A percentile compares a stretch with the other conserved stretches of the same genome.
These are phyloP conservation scores for Eimeria tenella DNA, from an alignment of 169 alveolate species.

Conservation along the genomic window DNA sequence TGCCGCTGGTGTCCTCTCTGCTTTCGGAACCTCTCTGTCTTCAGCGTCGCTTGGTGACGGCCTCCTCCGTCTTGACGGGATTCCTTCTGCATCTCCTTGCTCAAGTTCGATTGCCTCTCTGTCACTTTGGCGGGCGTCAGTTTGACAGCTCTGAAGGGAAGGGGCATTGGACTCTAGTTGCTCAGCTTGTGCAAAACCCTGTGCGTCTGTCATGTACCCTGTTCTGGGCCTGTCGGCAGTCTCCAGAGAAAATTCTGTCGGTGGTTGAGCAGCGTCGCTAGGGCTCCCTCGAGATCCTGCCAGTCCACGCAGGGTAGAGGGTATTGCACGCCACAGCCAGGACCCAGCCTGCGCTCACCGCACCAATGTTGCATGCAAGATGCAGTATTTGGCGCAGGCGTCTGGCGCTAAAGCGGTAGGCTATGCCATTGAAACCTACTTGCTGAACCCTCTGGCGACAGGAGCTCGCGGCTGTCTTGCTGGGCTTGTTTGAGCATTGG, in stretches of 20 bases:
- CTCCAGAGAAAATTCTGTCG: background rate
- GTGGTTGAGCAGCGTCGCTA: background rate
- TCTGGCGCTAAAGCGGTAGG: background rate
- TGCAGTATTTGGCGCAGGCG: background rate
- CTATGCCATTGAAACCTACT: background rate
- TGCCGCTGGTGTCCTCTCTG: slow-evolving; percentile 15
- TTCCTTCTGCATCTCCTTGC: background rate
- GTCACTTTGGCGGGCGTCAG: background rate
- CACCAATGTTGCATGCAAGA: background rate
- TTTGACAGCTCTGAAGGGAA: background rate
- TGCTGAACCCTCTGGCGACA: slow-evolving; percentile 66
- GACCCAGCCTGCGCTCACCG: slow-evolving; percentile 67
- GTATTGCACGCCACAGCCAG: slow-evolving; percentile 71
- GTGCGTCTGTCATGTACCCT: background rate
- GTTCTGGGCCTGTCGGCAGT: background rate
- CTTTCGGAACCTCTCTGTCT: background rate
- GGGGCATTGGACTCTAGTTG: background rate
- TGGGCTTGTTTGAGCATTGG: background rate
- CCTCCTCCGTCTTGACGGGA: slow-evolving; percentile 45
- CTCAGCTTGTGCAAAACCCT: background rate
- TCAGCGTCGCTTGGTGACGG: slow-evolving; percentile 37
- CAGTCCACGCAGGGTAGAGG: slow-evolving; percentile 60
- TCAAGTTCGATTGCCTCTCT: background rate
- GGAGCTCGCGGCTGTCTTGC: slow-evolving; percentile 26
- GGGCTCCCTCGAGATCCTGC: slow-evolving; percentile 48